Percentiles rank a stretch among this genome's conserved stretches.
Conservation (phyloP, 352 stramenopile species). For the Phytophthora melonis region DNA sequence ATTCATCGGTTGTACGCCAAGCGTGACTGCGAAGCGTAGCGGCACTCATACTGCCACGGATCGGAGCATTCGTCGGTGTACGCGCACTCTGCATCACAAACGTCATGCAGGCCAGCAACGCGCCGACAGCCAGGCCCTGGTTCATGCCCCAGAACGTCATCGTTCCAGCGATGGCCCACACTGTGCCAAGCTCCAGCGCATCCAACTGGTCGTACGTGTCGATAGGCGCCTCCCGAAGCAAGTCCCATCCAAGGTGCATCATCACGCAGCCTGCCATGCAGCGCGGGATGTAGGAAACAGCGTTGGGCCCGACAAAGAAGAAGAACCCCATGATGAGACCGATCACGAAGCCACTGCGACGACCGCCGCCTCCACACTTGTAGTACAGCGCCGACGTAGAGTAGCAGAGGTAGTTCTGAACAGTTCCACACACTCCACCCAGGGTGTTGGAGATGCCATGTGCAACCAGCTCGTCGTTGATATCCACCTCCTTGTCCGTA, state of each 20-base stretch:
- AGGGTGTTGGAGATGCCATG: slow-evolving; percentile 94
- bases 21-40: slow-evolving; percentile 89
- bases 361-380: slow-evolving; percentile 87
- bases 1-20: slow-evolving; percentile 76
- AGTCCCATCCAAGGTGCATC: slow-evolving; percentile 91
- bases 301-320: slow-evolving; percentile 90
- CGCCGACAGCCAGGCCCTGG: slow-evolving; percentile 87
- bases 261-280: slow-evolving; percentile 94
- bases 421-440: slow-evolving; percentile 83
- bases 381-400: slow-evolving; percentile 89
- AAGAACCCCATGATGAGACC: slow-evolving; percentile 80
- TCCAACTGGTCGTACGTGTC: slow-evolving; percentile 92
- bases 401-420: slow-evolving; percentile 94
- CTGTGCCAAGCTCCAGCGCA: slow-evolving; percentile 89
- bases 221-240: slow-evolving; percentile 91
- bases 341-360: slow-evolving; percentile 71
- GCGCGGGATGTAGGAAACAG: slow-evolving; percentile 89
- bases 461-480: slow-evolving; percentile 93
- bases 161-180: slow-evolving; percentile 90
- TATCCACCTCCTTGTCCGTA: slow-evolving; percentile 90
- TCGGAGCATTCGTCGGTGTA: slow-evolving; percentile 83
- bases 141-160: slow-evolving; percentile 96
- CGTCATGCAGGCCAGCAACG: slow-evolving; percentile 88
- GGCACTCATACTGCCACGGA: slow-evolving; percentile 92
- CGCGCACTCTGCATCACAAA: slow-evolving; percentile 92